These are phyloP conservation scores for Brassica carinata DNA, from an alignment of 345 rosid genomes.

Conservation along the genomic window DNA sequence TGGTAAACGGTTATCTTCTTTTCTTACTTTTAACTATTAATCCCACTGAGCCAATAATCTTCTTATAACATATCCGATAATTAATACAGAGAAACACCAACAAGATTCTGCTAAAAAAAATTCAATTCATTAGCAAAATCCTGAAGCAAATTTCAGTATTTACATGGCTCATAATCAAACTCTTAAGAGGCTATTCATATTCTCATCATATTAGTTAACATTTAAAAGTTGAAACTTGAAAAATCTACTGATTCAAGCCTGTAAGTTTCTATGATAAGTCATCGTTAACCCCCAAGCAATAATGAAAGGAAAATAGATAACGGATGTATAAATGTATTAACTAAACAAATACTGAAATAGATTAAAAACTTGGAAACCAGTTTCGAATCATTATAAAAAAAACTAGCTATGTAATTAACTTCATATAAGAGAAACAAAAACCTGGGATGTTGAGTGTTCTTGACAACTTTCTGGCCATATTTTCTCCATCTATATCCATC, in stretches of 20 bases:
- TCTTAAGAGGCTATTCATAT: background rate
- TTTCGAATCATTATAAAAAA: background rate
- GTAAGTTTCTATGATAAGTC: constrained; percentile 10
- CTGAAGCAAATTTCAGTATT: constrained; percentile 4
- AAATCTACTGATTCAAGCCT: background rate
- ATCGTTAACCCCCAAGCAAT: constrained; percentile 17
- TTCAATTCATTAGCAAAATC: constrained; percentile 19
- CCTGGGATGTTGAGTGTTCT: constrained; percentile 99
- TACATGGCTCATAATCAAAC: background rate
- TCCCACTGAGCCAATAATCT: background rate
- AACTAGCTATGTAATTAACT: constrained; percentile 54
- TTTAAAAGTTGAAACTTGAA: background rate
- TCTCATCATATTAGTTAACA: background rate
- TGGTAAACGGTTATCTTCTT: constrained; percentile 2
- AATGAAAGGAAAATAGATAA: constrained; percentile 15
- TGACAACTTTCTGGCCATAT: constrained; percentile 97
- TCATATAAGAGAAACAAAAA: constrained; percentile 14
- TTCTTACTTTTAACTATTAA: background rate
- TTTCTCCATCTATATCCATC: constrained; percentile 99
- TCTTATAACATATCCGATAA: background rate
- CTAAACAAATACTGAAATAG: background rate
- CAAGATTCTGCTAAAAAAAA: constrained; percentile 11
- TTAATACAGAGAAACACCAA: background rate
- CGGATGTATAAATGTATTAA: background rate
- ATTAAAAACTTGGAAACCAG: background rate